A percentile compares a stretch with the other conserved stretches of the same genome.
Evolutionary conservation across 345 rosid species (phyloP).

Genomic region (Lepidium didymum): DNA sequence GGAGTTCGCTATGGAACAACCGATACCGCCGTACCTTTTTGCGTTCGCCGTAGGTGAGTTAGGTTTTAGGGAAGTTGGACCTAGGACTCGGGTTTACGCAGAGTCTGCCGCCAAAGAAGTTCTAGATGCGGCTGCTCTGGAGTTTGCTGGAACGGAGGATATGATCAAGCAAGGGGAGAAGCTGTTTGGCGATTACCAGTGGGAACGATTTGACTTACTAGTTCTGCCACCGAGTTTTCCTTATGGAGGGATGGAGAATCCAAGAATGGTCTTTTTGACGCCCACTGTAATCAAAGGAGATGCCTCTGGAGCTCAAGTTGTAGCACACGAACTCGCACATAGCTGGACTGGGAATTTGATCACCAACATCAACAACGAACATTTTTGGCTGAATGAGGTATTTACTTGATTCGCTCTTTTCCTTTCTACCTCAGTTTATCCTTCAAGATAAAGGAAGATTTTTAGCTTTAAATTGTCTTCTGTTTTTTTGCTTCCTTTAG

Average conservation of each 20-base stretch:
- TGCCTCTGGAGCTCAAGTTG: slow-evolving; percentile 79
- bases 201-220: slow-evolving; percentile 85
- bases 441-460: neutral
- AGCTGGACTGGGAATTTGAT: slow-evolving; percentile 96
- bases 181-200: slow-evolving; percentile 70
- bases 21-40: slow-evolving; percentile 86
- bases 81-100: slow-evolving; percentile 74
- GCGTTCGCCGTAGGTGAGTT: slow-evolving; percentile 90
- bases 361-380: slow-evolving; percentile 77
- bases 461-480: neutral
- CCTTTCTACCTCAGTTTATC: neutral
- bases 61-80: slow-evolving; percentile 75
- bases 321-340: slow-evolving; percentile 90
- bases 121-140: slow-evolving; percentile 69
- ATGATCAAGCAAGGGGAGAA: slow-evolving; percentile 80
- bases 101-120: slow-evolving; percentile 44
- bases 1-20: slow-evolving; percentile 85
- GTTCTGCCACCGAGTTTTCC: slow-evolving; percentile 94
- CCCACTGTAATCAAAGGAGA: slow-evolving; percentile 93
- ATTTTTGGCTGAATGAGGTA: slow-evolving; percentile 98
- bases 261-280: slow-evolving; percentile 79
- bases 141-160: slow-evolving; percentile 89
- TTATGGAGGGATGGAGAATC: slow-evolving; percentile 93
- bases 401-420: neutral
- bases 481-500: neutral